Percentiles rank a stretch among this genome's conserved stretches.
These are phyloP conservation scores for Daldinia vernicosa DNA, from an alignment of 495 filamentous ascomycete species.

Conservation along the genomic window DNA sequence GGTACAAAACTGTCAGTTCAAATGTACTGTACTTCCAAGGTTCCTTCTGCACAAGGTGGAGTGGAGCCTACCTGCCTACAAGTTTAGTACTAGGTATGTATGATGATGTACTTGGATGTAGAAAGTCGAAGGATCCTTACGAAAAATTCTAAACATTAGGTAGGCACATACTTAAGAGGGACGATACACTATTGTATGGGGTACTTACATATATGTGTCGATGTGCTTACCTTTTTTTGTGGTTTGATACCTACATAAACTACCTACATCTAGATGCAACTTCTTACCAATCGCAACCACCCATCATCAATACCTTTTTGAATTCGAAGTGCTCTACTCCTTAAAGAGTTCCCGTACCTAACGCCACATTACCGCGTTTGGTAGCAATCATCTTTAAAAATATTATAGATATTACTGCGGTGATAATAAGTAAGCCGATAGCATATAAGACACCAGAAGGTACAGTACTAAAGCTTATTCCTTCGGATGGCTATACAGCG, in stretches of 20 bases:
- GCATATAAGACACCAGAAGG: not conserved
- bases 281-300: not conserved
- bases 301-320: not conserved
- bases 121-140: not conserved
- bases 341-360: not conserved
- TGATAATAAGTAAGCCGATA: not conserved
- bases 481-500: conserved; percentile 2
- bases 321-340: not conserved
- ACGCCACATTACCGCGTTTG: conserved; percentile 21
- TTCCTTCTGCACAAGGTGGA: not conserved
- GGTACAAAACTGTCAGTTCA: not conserved
- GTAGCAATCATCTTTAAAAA: conserved; percentile 4
- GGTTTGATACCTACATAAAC: too few relatives aligned
- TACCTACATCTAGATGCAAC: not conserved
- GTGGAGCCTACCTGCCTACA: not conserved
- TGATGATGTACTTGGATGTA: too few relatives aligned
- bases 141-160: not conserved
- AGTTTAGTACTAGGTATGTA: not conserved
- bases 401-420: not conserved
- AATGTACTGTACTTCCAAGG: not conserved
- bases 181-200: too few relatives aligned
- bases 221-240: not conserved
- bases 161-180: too few relatives aligned
- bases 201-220: not conserved
- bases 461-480: not conserved